A percentile compares a stretch with the other conserved stretches of the same genome.
Evolutionary conservation across 257 asterid genomes (phyloP).

Genomic region (Gardenia jasminoides): DNA sequence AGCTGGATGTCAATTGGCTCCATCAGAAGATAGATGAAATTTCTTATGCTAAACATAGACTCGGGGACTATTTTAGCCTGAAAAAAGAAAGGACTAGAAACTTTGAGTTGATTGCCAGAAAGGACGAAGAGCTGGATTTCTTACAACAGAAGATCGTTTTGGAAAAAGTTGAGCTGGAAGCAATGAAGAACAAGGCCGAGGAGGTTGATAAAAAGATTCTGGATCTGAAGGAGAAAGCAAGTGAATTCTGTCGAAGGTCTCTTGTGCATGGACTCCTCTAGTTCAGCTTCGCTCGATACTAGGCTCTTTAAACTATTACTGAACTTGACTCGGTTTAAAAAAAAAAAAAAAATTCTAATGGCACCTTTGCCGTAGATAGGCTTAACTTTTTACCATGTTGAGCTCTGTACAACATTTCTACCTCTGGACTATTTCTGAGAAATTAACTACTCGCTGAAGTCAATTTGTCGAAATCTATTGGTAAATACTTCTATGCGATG

Average conservation of each 20-base stretch:
- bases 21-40: constrained; percentile 8
- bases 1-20: constrained; percentile 24
- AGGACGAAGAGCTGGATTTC: background rate
- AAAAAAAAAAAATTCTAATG: background rate
- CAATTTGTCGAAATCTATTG: background rate
- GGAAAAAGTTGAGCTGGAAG: constrained; percentile 1
- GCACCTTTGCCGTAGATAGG: background rate
- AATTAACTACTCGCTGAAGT: background rate
- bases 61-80: background rate
- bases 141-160: background rate
- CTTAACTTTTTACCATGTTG: background rate
- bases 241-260: background rate
- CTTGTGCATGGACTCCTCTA: constrained; percentile 12
- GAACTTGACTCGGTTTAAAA: background rate
- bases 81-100: background rate
- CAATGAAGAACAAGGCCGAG: background rate
- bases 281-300: background rate
- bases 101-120: background rate
- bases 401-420: background rate
- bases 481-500: background rate
- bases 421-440: background rate
- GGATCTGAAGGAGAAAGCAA: background rate
- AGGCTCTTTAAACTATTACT: background rate
- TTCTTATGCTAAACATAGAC: background rate
- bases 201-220: background rate